These are phyloP conservation scores for Eutrema salsugineum DNA, from an alignment of 441 rosid genomes.

Conservation along the genomic window DNA sequence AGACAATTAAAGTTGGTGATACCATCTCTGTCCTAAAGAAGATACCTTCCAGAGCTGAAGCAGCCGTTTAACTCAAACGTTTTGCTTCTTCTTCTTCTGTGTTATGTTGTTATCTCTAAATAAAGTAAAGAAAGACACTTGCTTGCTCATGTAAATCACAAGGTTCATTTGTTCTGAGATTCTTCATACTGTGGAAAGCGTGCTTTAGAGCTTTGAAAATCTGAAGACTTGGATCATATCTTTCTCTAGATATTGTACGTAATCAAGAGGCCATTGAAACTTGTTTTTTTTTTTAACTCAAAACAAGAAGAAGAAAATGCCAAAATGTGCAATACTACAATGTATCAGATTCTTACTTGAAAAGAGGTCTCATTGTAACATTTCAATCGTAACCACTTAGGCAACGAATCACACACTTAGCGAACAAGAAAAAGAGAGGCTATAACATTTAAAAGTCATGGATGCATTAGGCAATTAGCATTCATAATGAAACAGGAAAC, in stretches of 20 bases:
- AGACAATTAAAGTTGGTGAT: constrained; percentile 70
- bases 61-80: constrained; percentile 43
- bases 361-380: not conserved
- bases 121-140: constrained; percentile 1
- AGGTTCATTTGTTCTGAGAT: not conserved
- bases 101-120: not conserved
- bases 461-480: not conserved
- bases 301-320: no score
- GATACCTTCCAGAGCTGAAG: constrained; percentile 69
- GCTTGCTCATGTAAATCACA: not conserved
- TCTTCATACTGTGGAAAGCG: not conserved
- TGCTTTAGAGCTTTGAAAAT: not conserved
- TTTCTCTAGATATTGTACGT: no score
- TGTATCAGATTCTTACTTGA: not conserved
- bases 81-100: not conserved
- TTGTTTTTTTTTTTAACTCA: no score
- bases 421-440: no score
- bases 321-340: not conserved
- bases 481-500: not conserved
- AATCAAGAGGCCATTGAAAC: no score
- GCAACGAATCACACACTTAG: not conserved
- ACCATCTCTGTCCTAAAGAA: constrained; percentile 47
- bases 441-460: not conserved
- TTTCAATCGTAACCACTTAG: not conserved
- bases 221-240: no score